phyloP scores from a whole-genome alignment of 1,284 basidiomycete species.

The Irpex sp. region DNA sequence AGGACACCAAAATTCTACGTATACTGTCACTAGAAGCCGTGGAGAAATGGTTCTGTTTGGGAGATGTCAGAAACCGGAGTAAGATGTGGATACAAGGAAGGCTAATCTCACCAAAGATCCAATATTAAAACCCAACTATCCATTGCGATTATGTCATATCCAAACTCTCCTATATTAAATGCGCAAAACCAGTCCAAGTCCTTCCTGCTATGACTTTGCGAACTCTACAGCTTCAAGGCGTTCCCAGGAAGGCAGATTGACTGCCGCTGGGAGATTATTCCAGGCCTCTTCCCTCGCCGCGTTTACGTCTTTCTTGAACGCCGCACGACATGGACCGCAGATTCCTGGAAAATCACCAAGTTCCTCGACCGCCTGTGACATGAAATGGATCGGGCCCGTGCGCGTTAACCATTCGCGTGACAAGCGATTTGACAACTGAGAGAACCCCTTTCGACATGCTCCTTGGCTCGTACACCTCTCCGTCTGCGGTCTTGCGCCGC shows the following conservation, averaged over 20 bases:
- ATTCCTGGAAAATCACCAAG: slow-evolving; percentile 34
- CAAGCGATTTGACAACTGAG: slow-evolving; percentile 38
- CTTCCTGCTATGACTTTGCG: slow-evolving; percentile 8
- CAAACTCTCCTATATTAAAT: not conserved
- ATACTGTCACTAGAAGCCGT: slow-evolving; percentile 50
- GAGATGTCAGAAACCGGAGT: slow-evolving; percentile 61
- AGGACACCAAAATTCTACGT: slow-evolving; percentile 12
- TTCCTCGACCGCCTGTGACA: slow-evolving; percentile 44
- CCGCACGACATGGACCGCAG: slow-evolving; percentile 41
- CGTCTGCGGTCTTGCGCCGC: slow-evolving; percentile 31
- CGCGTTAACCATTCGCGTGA: slow-evolving; percentile 48
- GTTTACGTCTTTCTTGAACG: slow-evolving; percentile 40
- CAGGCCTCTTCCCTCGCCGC: slow-evolving; percentile 40
- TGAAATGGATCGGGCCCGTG: slow-evolving; percentile 53
- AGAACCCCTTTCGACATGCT: slow-evolving; percentile 41
- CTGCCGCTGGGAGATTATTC: slow-evolving; percentile 43
- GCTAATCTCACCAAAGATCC: slow-evolving; percentile 5
- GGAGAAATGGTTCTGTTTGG: slow-evolving; percentile 88
- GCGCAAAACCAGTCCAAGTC: not conserved
- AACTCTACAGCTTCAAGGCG: slow-evolving; percentile 34
- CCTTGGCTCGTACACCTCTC: slow-evolving; percentile 19
- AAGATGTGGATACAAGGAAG: slow-evolving; percentile 75
- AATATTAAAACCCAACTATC: not conserved
- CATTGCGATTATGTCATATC: not conserved
- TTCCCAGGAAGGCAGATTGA: slow-evolving; percentile 45